These are phyloP conservation scores for Starmera pachycereana DNA, from an alignment of 805 yeast genomes.

Conservation along the genomic window DNA sequence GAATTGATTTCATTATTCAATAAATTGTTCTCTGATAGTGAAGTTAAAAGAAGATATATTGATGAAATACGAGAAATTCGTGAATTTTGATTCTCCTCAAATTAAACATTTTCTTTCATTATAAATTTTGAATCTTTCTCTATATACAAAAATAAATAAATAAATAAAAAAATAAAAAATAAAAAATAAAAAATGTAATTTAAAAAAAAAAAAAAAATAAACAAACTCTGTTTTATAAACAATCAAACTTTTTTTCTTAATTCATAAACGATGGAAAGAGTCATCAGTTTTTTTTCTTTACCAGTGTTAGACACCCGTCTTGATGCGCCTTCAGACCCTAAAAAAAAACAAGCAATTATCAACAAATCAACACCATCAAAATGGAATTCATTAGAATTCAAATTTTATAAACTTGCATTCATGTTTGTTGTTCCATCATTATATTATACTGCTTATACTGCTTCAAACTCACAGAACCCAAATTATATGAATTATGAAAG, in stretches of 20 bases:
- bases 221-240: slow-evolving; percentile 18
- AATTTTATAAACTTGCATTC: slow-evolving; percentile 53
- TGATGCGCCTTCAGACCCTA: slow-evolving; percentile 22
- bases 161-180: no score
- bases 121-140: no score
- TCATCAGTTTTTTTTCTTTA: slow-evolving; percentile 21
- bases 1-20: slow-evolving; percentile 27
- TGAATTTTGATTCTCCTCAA: slow-evolving; percentile 35
- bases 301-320: slow-evolving; percentile 34
- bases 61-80: slow-evolving; percentile 37
- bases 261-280: no score
- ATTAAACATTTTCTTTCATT: no score
- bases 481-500: slow-evolving; percentile 57
- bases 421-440: slow-evolving; percentile 68
- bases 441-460: slow-evolving; percentile 73
- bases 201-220: slow-evolving; percentile 34
- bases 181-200: no score
- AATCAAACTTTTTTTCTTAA: not conserved
- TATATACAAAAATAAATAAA: no score
- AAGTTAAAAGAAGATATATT: slow-evolving; percentile 22
- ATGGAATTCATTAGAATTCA: slow-evolving; percentile 76
- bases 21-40: slow-evolving; percentile 30
- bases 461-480: slow-evolving; percentile 64
- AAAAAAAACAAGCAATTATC: slow-evolving; percentile 13
- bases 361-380: slow-evolving; percentile 26